Percentiles rank a stretch among this genome's conserved stretches.
Conservation (phyloP, 2,329 filamentous ascomycete species). For the Chaetomiaceae sp. region DNA sequence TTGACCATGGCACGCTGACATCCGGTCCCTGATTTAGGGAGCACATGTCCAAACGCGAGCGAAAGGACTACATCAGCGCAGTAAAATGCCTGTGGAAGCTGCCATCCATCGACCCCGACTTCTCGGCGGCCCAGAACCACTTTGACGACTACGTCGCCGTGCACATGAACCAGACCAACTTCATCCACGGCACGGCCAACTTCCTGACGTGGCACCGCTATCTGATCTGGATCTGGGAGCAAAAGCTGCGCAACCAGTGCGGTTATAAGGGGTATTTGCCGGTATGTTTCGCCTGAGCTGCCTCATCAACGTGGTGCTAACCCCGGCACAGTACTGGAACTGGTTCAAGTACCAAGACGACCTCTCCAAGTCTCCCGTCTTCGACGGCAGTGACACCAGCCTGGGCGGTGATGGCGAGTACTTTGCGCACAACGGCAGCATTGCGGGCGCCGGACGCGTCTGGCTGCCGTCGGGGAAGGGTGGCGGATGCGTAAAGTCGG, state of each 20-base stretch:
- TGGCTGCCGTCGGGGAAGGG: conserved; percentile 40
- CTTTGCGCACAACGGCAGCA: conserved; percentile 17
- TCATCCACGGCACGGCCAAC: conserved; percentile 40
- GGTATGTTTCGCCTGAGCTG: not conserved
- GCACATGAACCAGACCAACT: conserved; percentile 45
- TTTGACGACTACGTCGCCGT: conserved; percentile 49
- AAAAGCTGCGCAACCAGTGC: conserved; percentile 30
- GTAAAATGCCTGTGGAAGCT: conserved; percentile 41
- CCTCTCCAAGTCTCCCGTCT: conserved; percentile 38
- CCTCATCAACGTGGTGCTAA: not conserved
- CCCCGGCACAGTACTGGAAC: conserved; percentile 41
- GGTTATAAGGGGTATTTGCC: conserved; percentile 32
- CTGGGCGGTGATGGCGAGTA: conserved; percentile 3
- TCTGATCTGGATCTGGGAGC: conserved; percentile 29
- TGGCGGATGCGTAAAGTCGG: conserved; percentile 51
- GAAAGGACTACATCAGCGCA: conserved; percentile 40
- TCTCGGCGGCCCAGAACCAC: conserved; percentile 29
- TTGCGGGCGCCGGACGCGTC: conserved; percentile 25
- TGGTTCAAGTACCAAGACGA: conserved; percentile 39
- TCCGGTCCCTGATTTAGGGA: not conserved
- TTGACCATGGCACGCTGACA: not conserved
- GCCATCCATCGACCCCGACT: conserved; percentile 32
- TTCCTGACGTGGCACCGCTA: conserved; percentile 33
- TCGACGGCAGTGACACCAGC: conserved; percentile 43
- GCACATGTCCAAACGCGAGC: conserved; percentile 18